These are phyloP conservation scores for Fonsecaea erecta DNA, from an alignment of 2,329 filamentous ascomycete genomes.

Conservation along the genomic window DNA sequence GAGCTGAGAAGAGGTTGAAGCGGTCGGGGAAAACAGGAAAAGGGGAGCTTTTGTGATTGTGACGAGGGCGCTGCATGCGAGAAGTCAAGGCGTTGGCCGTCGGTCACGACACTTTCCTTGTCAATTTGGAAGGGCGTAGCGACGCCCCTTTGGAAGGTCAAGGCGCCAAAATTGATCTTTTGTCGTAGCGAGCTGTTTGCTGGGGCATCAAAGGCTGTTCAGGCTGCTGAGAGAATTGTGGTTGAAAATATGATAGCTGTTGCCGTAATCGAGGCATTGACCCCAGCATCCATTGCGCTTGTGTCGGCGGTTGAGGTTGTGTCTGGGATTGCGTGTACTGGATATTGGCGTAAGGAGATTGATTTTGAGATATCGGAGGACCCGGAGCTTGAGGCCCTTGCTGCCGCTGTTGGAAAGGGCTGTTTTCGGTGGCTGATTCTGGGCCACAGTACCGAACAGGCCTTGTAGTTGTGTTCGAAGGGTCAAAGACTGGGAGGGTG, in stretches of 20 bases:
- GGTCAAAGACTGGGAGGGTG: conserved; percentile 25
- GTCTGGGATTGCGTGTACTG: conserved; percentile 32
- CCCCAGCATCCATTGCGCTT: conserved; percentile 11
- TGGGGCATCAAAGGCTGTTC: conserved; percentile 44
- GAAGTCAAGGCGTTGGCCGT: too few species aligned
- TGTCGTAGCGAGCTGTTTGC: conserved; percentile 51
- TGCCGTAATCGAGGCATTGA: conserved; percentile 20
- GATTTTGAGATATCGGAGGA: conserved; percentile 8
- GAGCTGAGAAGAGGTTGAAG: too few species aligned
- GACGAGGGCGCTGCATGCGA: too few species aligned
- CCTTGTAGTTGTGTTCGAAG: conserved; percentile 29
- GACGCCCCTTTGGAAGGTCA: too few species aligned
- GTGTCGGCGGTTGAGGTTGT: conserved; percentile 20
- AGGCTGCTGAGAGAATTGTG: conserved; percentile 32
- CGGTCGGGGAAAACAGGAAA: too few species aligned
- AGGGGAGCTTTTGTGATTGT: too few species aligned
- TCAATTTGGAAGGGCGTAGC: too few species aligned
- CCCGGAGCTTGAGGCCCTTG: conserved; percentile 28
- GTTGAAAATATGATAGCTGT: conserved; percentile 25
- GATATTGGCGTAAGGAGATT: conserved; percentile 26
- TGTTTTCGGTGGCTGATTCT: conserved; percentile 30
- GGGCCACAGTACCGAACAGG: conserved; percentile 24
- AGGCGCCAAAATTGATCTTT: conserved; percentile 52
- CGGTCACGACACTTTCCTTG: too few species aligned
- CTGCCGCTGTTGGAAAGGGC: conserved; percentile 30